Percentiles rank a stretch among this genome's conserved stretches.
These are phyloP conservation scores for Epichloe gansuensis DNA, from an alignment of 2,329 filamentous ascomycete species.

Conservation along the genomic window DNA sequence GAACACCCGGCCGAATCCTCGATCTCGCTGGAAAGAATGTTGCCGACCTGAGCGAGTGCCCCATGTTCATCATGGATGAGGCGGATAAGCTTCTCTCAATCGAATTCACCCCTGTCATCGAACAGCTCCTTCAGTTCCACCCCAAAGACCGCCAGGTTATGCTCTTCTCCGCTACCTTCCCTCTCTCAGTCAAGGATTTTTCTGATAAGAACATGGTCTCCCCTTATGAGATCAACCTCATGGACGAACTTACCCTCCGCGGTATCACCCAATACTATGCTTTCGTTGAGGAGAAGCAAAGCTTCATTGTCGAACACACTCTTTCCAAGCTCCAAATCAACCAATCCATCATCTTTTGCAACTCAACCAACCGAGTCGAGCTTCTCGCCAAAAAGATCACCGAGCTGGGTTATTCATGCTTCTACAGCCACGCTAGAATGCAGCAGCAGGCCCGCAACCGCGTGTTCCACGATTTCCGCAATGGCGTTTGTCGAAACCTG, in stretches of 20 bases:
- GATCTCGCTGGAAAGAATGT: constrained; percentile 95
- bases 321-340: constrained; percentile 98
- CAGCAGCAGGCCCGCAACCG: constrained; percentile 92
- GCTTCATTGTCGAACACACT: constrained; percentile 98
- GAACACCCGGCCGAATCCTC: constrained; percentile 89
- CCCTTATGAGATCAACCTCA: constrained; percentile 97
- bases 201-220: constrained; percentile 96
- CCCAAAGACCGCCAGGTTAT: constrained; percentile 97
- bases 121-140: constrained; percentile 89
- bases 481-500: constrained; percentile 93
- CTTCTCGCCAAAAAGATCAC: constrained; percentile 98
- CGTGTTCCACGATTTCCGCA: constrained; percentile 98
- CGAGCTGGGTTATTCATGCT: constrained; percentile 96
- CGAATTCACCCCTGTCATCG: constrained; percentile 95
- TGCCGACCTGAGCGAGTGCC: constrained; percentile 88
- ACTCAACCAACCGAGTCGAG: constrained; percentile 97
- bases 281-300: constrained; percentile 98
- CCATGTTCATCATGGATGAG: constrained; percentile 99
- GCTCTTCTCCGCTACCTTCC: constrained; percentile 98
- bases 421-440: constrained; percentile 99
- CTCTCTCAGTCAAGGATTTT: constrained; percentile 92
- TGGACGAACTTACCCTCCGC: constrained; percentile 95
- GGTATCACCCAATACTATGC: constrained; percentile 99
- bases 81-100: constrained; percentile 94
- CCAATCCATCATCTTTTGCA: constrained; percentile 99